Conservation (phyloP, 768 basidiomycete genomes). For the Naganishia friedmannii region DNA sequence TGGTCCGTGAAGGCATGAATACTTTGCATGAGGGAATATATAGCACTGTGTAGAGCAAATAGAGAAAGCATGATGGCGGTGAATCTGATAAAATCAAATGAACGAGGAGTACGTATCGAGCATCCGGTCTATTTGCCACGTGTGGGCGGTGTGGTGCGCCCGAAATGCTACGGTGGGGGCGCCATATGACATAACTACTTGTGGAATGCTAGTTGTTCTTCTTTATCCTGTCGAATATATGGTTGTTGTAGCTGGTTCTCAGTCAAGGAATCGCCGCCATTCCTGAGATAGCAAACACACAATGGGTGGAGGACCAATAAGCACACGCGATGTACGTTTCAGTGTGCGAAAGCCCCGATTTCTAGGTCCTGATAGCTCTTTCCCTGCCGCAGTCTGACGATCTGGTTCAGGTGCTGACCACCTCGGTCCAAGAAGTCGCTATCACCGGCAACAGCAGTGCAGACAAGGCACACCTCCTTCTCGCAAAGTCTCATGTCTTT, state of each 20-base stretch:
- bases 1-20: too few relatives aligned
- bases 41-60: conserved; percentile 13
- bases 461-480: conserved; percentile 59
- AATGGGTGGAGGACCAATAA: conserved; percentile 23
- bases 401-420: conserved; percentile 19
- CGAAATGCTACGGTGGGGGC: background rate
- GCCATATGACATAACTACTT: background rate
- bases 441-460: background rate
- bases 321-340: conserved; percentile 13
- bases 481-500: conserved; percentile 90
- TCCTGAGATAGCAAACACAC: background rate
- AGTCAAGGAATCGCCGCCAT: too few relatives aligned
- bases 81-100: background rate
- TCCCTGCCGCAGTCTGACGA: conserved; percentile 16
- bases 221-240: background rate
- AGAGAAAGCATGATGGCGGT: conserved; percentile 2
- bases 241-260: too few relatives aligned
- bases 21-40: background rate
- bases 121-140: background rate
- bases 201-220: background rate
- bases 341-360: background rate
- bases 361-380: background rate
- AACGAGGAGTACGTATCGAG: background rate
- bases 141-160: conserved; percentile 19
- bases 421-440: background rate